These are phyloP conservation scores for Colletotrichum scovillei DNA, from an alignment of 2,329 filamentous ascomycete species.

Conservation along the genomic window DNA sequence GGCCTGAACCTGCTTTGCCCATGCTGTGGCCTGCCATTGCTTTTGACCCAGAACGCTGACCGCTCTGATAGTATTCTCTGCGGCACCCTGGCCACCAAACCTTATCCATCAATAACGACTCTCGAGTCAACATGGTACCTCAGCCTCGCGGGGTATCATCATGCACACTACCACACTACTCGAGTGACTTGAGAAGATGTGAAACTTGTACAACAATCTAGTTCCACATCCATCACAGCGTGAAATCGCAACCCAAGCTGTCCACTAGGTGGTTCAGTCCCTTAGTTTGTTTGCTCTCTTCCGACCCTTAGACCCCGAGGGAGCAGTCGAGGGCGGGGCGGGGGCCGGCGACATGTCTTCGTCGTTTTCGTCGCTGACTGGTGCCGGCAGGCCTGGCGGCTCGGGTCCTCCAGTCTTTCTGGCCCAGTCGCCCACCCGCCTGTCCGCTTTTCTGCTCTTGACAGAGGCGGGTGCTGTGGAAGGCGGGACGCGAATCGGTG, in stretches of 20 bases:
- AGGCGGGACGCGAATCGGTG: slow-evolving; percentile 18
- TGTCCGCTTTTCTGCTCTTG: background rate
- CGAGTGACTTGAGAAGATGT: background rate
- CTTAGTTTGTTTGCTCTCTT: too few relatives aligned
- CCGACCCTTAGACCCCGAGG: too few relatives aligned
- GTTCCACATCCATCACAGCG: slow-evolving; percentile 2
- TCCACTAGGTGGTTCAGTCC: slow-evolving; percentile 3
- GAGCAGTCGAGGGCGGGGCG: too few relatives aligned
- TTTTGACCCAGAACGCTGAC: background rate
- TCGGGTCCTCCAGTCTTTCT: slow-evolving; percentile 19
- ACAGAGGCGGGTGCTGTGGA: slow-evolving; percentile 3
- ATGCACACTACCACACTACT: background rate
- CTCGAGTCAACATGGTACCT: background rate
- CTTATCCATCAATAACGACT: background rate
- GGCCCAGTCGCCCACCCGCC: slow-evolving; percentile 14
- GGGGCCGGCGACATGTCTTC: too few relatives aligned
- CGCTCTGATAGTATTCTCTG: background rate
- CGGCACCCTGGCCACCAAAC: background rate
- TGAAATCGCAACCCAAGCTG: background rate
- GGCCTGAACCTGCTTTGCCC: background rate
- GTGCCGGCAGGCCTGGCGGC: slow-evolving; percentile 12
- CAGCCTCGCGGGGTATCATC: background rate
- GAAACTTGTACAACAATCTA: background rate
- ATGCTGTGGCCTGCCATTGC: background rate
- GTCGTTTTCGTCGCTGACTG: too few relatives aligned